Evolutionary conservation across 495 filamentous ascomycete genomes (phyloP), one percentile per base, ranked within the genome.

Genomic region (Aspergillus campestris): DNA sequence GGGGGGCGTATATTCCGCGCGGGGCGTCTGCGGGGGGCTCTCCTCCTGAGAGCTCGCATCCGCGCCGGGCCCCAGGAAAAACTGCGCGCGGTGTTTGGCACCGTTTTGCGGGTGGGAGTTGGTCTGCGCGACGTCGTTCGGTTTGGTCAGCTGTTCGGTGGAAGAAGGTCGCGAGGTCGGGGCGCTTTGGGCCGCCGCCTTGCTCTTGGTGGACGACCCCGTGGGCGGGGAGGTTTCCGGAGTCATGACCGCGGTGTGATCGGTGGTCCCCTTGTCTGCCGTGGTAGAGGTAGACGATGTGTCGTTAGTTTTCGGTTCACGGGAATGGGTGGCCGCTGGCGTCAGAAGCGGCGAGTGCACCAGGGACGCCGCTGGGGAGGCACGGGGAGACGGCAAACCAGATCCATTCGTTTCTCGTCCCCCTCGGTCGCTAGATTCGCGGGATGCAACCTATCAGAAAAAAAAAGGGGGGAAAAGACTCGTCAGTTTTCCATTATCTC

Each of bases 301-400:
- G 7, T 67, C 66, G 31, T 58, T 56, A 37, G 59, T 29, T 47
- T 58, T 62, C 39, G 52, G 50, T 49, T 81, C 80, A 52, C 67
- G 67, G 43, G 76, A 78, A 47, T 71, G 62, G 34, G 86, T 87
- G 10, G 79, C 87, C 30, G 89, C 82, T 29, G 92, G 91, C 4
- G 91, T 95, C 10, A 97, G 77, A 15, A 88, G 89, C 48, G 92
- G 92, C 10, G 89, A 92, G 51, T 91, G 83, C 71, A 90, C 81
- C 38, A 81, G 74, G 39, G 82, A 73, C 18, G 69, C 64, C 28
- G 71, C 66, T 38, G 75, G 73, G 38, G 76, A 78, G 28, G 62
- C 53, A 49, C 64, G 66, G 29, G 69, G 66, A 32, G 72, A 74
- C 37, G 61, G 48, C 34, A 59, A 51, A 44, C 51, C 58, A 13